phyloP scores from a whole-genome alignment of 805 yeast species.

The Saccharomyces jurei region DNA sequence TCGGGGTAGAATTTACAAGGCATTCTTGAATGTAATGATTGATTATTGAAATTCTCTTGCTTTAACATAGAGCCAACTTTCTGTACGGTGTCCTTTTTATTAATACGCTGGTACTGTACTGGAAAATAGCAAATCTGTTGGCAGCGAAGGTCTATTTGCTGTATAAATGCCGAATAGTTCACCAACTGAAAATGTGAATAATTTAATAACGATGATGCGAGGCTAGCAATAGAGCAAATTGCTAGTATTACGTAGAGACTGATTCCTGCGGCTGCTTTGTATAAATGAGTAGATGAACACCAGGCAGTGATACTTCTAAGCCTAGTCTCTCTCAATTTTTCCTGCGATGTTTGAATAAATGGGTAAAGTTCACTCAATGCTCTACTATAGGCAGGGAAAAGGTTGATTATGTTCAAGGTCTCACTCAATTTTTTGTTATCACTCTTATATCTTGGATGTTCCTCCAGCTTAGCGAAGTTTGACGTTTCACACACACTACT shows the following conservation, averaged over 20 bases:
- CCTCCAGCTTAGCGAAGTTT: conserved; percentile 7
- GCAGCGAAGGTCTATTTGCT: conserved; percentile 70
- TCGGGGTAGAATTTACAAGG: conserved; percentile 47
- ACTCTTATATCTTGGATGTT: conserved; percentile 10
- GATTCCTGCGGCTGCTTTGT: neutral
- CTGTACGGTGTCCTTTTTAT: conserved; percentile 12
- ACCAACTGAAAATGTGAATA: conserved; percentile 13
- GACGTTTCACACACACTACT: conserved; percentile 6
- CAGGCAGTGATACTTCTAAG: neutral
- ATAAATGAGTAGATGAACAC: conserved; percentile 3
- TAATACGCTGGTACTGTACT: conserved; percentile 57
- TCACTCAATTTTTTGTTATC: conserved; percentile 10
- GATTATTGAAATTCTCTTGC: neutral
- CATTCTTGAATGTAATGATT: conserved; percentile 19
- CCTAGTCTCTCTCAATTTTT: conserved; percentile 4
- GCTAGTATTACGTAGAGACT: conserved; percentile 4
- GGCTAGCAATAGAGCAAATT: conserved; percentile 13
- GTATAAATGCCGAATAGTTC: conserved; percentile 50
- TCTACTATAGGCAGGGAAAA: conserved; percentile 16
- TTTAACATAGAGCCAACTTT: neutral
- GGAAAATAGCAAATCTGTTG: conserved; percentile 76
- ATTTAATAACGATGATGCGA: conserved; percentile 13
- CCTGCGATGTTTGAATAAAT: conserved; percentile 1
- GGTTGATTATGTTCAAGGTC: conserved; percentile 17
- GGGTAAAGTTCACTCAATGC: conserved; percentile 14